These are phyloP conservation scores for Penicillium sp. DNA, from an alignment of 2,329 filamentous ascomycete species.

Conservation along the genomic window DNA sequence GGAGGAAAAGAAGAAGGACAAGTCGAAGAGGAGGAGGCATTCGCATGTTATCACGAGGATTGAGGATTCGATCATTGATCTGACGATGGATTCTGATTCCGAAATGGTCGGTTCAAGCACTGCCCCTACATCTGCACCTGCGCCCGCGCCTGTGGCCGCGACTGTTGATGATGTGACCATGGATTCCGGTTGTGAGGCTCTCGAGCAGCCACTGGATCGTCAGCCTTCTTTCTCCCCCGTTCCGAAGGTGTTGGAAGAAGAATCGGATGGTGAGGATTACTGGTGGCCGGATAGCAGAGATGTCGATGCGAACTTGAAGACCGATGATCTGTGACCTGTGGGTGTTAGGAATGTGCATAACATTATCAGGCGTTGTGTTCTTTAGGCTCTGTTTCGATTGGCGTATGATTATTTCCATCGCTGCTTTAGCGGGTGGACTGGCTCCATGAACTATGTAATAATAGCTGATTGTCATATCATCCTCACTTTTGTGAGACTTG, in stretches of 20 bases:
- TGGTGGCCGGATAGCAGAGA: conserved; percentile 41
- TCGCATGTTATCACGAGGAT: conserved; percentile 9
- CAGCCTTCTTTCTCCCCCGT: neutral
- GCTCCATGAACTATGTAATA: neutral
- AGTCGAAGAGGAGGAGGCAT: neutral
- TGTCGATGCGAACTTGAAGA: conserved; percentile 31
- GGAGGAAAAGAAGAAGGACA: conserved; percentile 8
- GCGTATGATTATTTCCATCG: neutral
- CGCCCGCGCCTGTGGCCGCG: neutral
- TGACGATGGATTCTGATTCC: conserved; percentile 6
- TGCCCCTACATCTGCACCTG: neutral
- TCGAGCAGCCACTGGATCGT: neutral
- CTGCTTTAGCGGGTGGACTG: neutral
- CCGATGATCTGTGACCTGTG: neutral
- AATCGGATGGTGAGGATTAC: conserved; percentile 32
- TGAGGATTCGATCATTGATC: conserved; percentile 5
- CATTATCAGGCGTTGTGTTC: neutral
- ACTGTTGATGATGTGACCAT: neutral
- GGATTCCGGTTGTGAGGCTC: neutral
- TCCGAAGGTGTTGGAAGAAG: conserved; percentile 3
- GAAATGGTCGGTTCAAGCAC: neutral
- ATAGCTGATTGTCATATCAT: neutral
- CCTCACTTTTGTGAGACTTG: neutral
- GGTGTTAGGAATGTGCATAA: neutral
- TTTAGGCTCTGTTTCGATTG: neutral